Base-by-base conservation (phyloP, 441 rosid genomes). In the Geranium incanum region DNA sequence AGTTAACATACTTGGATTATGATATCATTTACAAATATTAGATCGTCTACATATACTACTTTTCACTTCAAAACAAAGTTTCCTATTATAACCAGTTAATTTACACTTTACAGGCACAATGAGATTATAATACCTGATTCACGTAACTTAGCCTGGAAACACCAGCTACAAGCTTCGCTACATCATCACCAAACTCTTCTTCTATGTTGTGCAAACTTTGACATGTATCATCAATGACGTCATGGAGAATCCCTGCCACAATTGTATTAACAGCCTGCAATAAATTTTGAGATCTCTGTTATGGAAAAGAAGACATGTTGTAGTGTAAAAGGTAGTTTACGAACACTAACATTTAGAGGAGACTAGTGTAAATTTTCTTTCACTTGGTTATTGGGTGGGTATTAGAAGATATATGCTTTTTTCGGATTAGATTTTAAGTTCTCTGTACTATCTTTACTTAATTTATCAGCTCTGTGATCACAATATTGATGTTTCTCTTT, bases 181-280 rank as follows among this genome's bases (percentile, higher is more conserved):
- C 92, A 75, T 89, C 92, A 68, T 81, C 81, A 55, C 90, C 95
- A 79, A 89, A 89, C 73, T 81, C 87, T 78, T 77, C 82, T 76
- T 78, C 83, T 78, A 89, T 80, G 74, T 67, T 80, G 65, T 39
- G 81, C 78, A 89, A 74, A 36, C 78, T 83, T 81, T 86, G 81
- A 75, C 74, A 6, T 4, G 90, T 77, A 77, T 89, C 95, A 71
- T 89, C 90, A 41, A 87, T 76, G 12, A 87, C 84, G 64, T 89
- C 92, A 74, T 89, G 95, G 75, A 89, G 89, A 81, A 87, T 82
- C 75, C 90, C 92, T 73, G 88, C 90, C 75, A 89, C 90, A 67
- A 89, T 86, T 6, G 95, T 84, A 72, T 86, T 83, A 68, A 86
- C 76, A 68, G 95, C 92, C 95, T 89, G 78, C 57, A 68, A 69